These are phyloP conservation scores for Capronia epimyces DNA, from an alignment of 2,329 filamentous ascomycete species.

Conservation along the genomic window DNA sequence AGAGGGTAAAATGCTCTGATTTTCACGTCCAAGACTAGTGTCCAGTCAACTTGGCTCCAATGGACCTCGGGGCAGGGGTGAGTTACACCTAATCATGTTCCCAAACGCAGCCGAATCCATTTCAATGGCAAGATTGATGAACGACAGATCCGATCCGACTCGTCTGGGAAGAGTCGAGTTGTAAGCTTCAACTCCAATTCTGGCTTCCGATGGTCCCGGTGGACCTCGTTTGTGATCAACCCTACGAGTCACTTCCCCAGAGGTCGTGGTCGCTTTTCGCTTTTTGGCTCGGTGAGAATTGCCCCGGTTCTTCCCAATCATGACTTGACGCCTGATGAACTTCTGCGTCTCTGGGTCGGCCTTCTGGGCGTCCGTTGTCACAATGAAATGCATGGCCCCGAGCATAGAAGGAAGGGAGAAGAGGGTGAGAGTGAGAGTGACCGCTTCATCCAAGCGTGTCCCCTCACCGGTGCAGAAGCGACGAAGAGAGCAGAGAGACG, in stretches of 20 bases:
- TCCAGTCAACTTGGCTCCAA: conserved; percentile 1
- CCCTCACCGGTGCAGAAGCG: too few species aligned
- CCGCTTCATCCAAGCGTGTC: too few species aligned
- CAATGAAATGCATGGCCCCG: background rate
- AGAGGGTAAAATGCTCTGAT: conserved; percentile 35
- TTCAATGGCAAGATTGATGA: conserved; percentile 29
- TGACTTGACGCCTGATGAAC: background rate
- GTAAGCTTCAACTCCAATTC: conserved; percentile 1
- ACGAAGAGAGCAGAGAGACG: too few species aligned
- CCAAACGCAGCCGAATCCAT: conserved; percentile 30
- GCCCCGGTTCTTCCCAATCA: background rate
- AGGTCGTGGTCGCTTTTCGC: background rate
- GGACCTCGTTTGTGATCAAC: conserved; percentile 7
- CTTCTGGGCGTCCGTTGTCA: background rate
- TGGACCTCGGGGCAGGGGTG: background rate
- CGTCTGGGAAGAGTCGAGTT: conserved; percentile 3
- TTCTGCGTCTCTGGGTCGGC: background rate
- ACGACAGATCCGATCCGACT: conserved; percentile 27
- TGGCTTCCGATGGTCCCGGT: conserved; percentile 2
- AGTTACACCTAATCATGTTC: conserved; percentile 33
- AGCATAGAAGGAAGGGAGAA: background rate
- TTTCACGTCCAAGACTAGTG: conserved; percentile 33
- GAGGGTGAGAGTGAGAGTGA: background rate
- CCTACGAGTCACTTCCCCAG: background rate
- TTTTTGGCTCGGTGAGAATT: conserved; percentile 1